Conservation (phyloP, 768 basidiomycete species). For the Hericium coralloides region DNA sequence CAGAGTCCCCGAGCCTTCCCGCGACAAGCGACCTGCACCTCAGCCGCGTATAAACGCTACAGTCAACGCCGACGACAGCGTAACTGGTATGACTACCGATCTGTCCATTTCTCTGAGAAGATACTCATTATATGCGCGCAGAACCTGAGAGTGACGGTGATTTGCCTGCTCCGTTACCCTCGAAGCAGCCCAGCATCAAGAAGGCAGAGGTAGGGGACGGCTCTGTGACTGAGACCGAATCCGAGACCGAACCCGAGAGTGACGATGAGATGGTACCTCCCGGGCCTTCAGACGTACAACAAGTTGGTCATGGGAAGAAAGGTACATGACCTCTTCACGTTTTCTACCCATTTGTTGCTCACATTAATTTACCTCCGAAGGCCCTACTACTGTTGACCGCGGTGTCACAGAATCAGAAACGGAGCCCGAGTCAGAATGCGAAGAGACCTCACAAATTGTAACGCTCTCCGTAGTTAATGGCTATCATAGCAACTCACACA, state of each 20-base stretch:
- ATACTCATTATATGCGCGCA: neutral
- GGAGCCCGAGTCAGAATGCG: conserved; percentile 35
- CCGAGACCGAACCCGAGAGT: neutral
- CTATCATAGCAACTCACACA: too few species aligned
- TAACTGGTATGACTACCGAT: neutral
- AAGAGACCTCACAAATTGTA: neutral
- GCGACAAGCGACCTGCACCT: neutral
- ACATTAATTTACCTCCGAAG: too few species aligned
- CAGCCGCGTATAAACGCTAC: neutral
- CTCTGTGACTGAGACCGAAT: neutral
- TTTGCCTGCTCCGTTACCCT: neutral
- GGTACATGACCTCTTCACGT: too few species aligned
- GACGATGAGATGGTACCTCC: conserved; percentile 1
- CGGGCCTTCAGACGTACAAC: neutral
- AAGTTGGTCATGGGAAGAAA: too few species aligned
- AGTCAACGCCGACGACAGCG: neutral
- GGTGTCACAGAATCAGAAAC: conserved; percentile 33
- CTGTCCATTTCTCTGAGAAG: neutral
- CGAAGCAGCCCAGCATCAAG: neutral
- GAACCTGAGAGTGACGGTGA: conserved; percentile 22
- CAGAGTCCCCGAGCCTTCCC: neutral
- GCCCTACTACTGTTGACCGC: neutral
- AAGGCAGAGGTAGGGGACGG: neutral
- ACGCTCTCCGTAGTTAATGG: neutral
- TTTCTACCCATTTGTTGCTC: too few species aligned